These are phyloP conservation scores for Quercus tomentella DNA, from an alignment of 331 rosid species.

Conservation along the genomic window DNA sequence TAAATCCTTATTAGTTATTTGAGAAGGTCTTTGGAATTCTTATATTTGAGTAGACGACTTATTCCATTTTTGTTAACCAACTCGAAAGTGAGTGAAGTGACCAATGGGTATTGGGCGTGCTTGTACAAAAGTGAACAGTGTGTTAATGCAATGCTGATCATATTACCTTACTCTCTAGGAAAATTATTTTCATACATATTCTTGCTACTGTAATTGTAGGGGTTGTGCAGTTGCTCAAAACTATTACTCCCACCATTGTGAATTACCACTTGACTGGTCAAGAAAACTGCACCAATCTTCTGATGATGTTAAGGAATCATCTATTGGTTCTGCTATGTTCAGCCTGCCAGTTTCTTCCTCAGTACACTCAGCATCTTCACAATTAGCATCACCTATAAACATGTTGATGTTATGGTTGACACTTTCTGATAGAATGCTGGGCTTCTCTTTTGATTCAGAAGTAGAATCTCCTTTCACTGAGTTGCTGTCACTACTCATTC, in stretches of 20 bases:
- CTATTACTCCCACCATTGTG: slow-evolving; percentile 79
- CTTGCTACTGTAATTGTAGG: neutral
- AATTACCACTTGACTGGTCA: slow-evolving; percentile 40
- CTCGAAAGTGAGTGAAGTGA: too few species aligned
- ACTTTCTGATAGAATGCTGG: slow-evolving; percentile 55
- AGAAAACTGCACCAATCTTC: slow-evolving; percentile 65
- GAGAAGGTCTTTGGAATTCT: neutral
- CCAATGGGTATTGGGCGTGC: too few species aligned
- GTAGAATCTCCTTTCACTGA: slow-evolving; percentile 42
- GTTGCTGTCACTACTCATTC: slow-evolving; percentile 40
- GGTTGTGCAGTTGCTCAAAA: slow-evolving; percentile 28
- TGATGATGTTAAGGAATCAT: slow-evolving; percentile 61
- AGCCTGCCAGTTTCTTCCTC: slow-evolving; percentile 39
- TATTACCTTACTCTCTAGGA: neutral
- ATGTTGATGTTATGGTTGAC: slow-evolving; percentile 42
- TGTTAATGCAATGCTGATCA: neutral
- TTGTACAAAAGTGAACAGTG: too few species aligned
- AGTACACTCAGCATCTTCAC: neutral
- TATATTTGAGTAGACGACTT: neutral
- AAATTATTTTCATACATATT: neutral
- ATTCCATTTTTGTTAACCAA: too few species aligned
- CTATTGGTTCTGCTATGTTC: slow-evolving; percentile 40
- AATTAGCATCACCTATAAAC: slow-evolving; percentile 21
- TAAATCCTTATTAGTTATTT: neutral
- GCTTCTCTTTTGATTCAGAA: slow-evolving; percentile 38